Evolutionary conservation across 2,329 filamentous ascomycete genomes (phyloP).

Genomic region (Cercospora sp.): DNA sequence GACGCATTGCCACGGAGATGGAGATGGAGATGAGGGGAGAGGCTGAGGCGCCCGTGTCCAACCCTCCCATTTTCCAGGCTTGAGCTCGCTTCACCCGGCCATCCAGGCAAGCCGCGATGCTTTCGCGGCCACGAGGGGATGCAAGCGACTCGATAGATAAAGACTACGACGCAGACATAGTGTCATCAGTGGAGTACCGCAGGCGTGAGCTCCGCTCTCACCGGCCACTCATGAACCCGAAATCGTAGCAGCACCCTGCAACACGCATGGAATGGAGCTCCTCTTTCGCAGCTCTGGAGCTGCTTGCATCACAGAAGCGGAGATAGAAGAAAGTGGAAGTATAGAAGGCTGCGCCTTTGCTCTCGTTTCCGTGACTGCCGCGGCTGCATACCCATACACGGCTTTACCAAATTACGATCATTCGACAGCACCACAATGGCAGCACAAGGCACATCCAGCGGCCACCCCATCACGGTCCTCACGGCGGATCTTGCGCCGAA

Average conservation of each 20-base stretch:
- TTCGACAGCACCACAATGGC: constrained; percentile 18
- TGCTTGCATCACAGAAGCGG: constrained; percentile 12
- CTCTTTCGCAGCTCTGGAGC: constrained; percentile 14
- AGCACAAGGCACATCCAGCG: constrained; percentile 26
- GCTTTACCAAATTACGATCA: background rate
- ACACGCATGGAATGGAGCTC: constrained; percentile 12
- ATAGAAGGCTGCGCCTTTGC: constrained; percentile 5
- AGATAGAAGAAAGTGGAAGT: constrained; percentile 5
- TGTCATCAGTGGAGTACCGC: constrained; percentile 4
- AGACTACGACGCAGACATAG: background rate
- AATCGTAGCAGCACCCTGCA: constrained; percentile 17
- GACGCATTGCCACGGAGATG: no score
- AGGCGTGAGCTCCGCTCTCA: background rate
- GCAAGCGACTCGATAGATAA: background rate
- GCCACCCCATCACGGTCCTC: constrained; percentile 27
- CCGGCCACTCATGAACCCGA: constrained; percentile 3
- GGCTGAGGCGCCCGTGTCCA: background rate
- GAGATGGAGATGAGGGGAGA: no score
- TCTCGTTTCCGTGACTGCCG: background rate
- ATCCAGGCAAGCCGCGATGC: background rate
- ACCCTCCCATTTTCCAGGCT: background rate
- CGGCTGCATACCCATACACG: background rate
- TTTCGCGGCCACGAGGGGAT: no score
- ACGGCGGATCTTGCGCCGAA: constrained; percentile 64
- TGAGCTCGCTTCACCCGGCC: background rate